Evolutionary conservation across 202 grass and related monocot species (phyloP).

Genomic region (Schoenoplectus tabernaemontani): DNA sequence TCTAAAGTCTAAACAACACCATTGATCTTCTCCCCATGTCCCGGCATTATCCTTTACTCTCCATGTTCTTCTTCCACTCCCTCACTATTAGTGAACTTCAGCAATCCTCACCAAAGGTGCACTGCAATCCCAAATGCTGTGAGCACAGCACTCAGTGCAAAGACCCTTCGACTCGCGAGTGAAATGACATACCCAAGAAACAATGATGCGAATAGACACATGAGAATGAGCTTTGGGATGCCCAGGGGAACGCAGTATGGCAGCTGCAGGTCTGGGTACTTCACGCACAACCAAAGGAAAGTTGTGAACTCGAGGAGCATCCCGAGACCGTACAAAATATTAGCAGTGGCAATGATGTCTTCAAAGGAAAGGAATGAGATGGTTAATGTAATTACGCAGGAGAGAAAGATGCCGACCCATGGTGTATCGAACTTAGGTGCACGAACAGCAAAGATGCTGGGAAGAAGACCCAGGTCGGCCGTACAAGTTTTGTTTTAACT

Average conservation of each 20-base stretch:
- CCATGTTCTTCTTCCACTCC: not conserved
- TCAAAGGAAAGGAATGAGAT: conserved; percentile 54
- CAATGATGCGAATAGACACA: conserved; percentile 36
- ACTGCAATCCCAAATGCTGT: conserved; percentile 21
- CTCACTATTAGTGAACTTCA: conserved; percentile 26
- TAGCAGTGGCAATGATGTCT: conserved; percentile 41
- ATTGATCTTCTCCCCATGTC: not conserved
- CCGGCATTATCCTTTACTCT: not conserved
- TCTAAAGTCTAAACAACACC: conserved; percentile 4
- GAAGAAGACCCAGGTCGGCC: conserved; percentile 51
- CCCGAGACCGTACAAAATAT: conserved; percentile 56
- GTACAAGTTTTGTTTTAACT: too few species aligned
- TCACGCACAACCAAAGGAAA: conserved; percentile 42
- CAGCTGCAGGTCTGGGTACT: conserved; percentile 19
- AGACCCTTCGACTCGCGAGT: conserved; percentile 31
- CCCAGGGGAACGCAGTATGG: conserved; percentile 50
- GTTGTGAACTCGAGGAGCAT: conserved; percentile 57
- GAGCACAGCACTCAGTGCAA: conserved; percentile 17
- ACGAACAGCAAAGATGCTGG: conserved; percentile 28
- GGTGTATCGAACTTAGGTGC: conserved; percentile 30
- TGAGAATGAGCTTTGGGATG: conserved; percentile 22
- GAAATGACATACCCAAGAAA: conserved; percentile 37
- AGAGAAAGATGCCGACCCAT: conserved; percentile 38
- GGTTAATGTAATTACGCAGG: conserved; percentile 14
- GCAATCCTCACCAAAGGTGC: conserved; percentile 29